Base-by-base conservation (phyloP, 2,329 filamentous ascomycete species). In the Pestalotiopsis sp. region DNA sequence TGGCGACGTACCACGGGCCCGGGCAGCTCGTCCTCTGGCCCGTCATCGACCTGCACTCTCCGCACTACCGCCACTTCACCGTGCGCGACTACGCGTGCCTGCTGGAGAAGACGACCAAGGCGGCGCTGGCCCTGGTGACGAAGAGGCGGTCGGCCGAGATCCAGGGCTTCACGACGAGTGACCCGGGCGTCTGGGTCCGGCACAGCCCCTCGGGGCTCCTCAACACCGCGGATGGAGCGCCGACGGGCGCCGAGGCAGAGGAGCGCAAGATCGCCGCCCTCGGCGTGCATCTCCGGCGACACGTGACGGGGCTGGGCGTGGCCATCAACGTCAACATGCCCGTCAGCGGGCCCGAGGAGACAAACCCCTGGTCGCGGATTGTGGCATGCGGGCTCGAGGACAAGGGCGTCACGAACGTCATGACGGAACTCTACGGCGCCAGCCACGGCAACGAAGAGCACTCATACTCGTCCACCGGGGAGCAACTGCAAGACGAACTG, bases 11-110 rank as follows among this genome's bases (percentile, higher is more conserved):
- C 83, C 96, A 99, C 78, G 96, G 95, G 0, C 96, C 95, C 0
- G 95, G 95, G 0, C 96, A 99, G 79, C 82, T 97, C 63, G 93
- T 98, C 45, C 89, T 95, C n/a, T 99, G 97, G 84, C 94, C 95
- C 3, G 89, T 98, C 65, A 79, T 97, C n/a, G 94, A 97, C 79
- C 86, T 98, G 68, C 89, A 89, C 67, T 85, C 87, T 6, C 76
- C 79, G 0, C 72, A 80, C 12, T 87, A 94, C 72, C 81, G 83
- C 0, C 83, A 76, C 60, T 84, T 96, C 23, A 90, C 88, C 4
- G 91, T 96, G 13, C 85, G 93, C 20, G 89, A 88, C 70, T 97
- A 97, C 80, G 92, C 97, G 5, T 86, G 89, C 45, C 80, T 94
- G 39, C 86, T 99, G 1, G 95, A 99, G 78, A 85, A 90, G 70